Evolutionary conservation across 2,329 filamentous ascomycete genomes (phyloP), one percentile per base, ranked within the genome.

Genomic region (Sporothrix mexicana): DNA sequence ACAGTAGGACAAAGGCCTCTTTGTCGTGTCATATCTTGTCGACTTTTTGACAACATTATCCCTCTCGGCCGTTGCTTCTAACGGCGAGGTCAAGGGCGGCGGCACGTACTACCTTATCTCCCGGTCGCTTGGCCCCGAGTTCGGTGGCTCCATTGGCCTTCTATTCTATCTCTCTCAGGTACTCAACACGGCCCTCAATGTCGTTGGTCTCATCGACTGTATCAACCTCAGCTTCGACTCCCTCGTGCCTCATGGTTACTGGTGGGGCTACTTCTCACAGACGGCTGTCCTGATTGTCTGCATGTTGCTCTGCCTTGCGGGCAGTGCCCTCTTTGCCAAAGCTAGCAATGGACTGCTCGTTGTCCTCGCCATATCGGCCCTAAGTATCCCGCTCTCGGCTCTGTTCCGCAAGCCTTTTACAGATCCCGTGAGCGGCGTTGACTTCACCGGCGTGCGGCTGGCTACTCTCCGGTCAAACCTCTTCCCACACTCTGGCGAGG

Each of bases 111-210:
- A 95, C 78, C 84, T 97, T 72, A 97, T 97, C 73, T 97, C 93
- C 7, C 88, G 94, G 74, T 95, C 92, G 61, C 83, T 97, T 3
- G 94, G 94, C 0, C 93, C 94, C 7, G 94, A 97, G 78, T 97
- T 97, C 79, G 94, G 94, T 36, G 94, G 94, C 17, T 94, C 93
- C 1, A 97, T 97, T 75, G 94, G 94, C 1, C 87, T 97, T 30
- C 88, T 97, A 13, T 97, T 97, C 81, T 97, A 96, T 79, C 85
- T 97, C n/a, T 93, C 94, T n/a, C 93, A 93, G 76, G 91, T 93
- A 1, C 89, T 97, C 78, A 97, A 95, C 79, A 94, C 93, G 0
- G 92, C 92, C 51, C 88, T 97, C 86, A 97, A 97, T 78, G 89
- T 95, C 30, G 93, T 97, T 59, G 94, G 93, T 83, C 85, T 97